These are phyloP conservation scores for Arthrobotrys iridis DNA, from an alignment of 2,329 filamentous ascomycete genomes.

Conservation along the genomic window DNA sequence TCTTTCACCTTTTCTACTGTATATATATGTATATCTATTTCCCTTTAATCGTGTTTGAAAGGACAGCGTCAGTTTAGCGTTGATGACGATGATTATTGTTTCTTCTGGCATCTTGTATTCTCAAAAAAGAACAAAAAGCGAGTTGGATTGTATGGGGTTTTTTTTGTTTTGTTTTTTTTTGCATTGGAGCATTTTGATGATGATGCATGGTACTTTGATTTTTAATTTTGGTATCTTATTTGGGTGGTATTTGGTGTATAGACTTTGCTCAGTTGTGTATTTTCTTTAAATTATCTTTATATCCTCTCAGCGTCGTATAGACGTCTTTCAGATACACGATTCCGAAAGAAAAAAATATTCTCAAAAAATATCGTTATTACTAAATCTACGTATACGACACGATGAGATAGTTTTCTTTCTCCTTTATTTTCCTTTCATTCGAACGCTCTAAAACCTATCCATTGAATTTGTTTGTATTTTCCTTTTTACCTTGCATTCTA, in stretches of 20 bases:
- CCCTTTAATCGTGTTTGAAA: neutral
- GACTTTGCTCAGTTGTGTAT: neutral
- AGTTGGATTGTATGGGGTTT: neutral
- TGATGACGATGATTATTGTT: conserved; percentile 20
- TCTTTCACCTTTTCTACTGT: neutral
- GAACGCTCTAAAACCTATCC: too few relatives aligned
- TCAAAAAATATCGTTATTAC: too few relatives aligned
- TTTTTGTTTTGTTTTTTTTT: neutral
- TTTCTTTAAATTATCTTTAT: neutral
- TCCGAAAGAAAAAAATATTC: too few relatives aligned
- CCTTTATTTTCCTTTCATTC: too few relatives aligned
- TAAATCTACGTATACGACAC: too few relatives aligned
- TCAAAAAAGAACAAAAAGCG: neutral
- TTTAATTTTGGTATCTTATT: too few relatives aligned
- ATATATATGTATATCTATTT: conserved; percentile 30
- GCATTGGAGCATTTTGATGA: neutral
- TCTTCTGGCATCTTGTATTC: neutral
- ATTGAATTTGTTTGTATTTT: too few relatives aligned
- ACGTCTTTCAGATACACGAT: too few relatives aligned
- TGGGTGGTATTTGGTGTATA: too few relatives aligned
- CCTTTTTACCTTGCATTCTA: too few relatives aligned
- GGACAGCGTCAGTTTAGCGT: conserved; percentile 24
- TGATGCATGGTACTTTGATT: conserved; percentile 14
- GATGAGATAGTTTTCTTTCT: too few relatives aligned
- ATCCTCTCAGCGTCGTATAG: too few relatives aligned